Evolutionary conservation across 2,329 filamentous ascomycete species (phyloP).

Genomic region (Alternaria gansuensis): DNA sequence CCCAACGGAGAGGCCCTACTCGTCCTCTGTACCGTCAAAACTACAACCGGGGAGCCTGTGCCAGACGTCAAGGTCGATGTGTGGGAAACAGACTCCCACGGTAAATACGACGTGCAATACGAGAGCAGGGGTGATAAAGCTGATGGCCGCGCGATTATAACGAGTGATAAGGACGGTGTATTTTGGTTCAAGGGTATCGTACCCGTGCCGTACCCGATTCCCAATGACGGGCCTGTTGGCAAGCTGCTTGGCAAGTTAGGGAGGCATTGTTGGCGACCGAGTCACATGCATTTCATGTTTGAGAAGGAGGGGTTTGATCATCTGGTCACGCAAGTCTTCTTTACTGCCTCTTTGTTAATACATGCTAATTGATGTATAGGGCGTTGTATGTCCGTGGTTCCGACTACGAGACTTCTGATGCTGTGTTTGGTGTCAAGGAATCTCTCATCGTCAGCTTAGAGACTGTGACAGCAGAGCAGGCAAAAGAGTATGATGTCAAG

Average conservation of each 20-base stretch:
- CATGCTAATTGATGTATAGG: constrained; percentile 52
- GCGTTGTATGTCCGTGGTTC: constrained; percentile 80
- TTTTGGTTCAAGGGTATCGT: constrained; percentile 90
- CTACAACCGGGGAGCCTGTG: constrained; percentile 70
- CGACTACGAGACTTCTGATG: constrained; percentile 82
- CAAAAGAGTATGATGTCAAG: constrained; percentile 63
- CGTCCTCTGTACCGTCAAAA: constrained; percentile 75
- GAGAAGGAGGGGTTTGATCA: constrained; percentile 66
- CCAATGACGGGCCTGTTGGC: constrained; percentile 77
- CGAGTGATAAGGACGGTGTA: constrained; percentile 72
- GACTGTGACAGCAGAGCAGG: constrained; percentile 40
- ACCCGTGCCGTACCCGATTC: constrained; percentile 86
- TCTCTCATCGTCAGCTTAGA: constrained; percentile 64
- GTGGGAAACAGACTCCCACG: constrained; percentile 85
- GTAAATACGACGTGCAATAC: constrained; percentile 84
- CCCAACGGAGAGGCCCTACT: constrained; percentile 74
- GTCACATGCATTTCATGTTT: constrained; percentile 70
- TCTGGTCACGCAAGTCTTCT: constrained; percentile 75
- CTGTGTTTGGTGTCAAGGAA: constrained; percentile 87
- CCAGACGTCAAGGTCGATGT: constrained; percentile 76
- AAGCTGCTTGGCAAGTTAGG: constrained; percentile 42
- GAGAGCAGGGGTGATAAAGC: constrained; percentile 65
- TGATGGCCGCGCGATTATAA: constrained; percentile 76
- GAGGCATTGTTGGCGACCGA: constrained; percentile 50
- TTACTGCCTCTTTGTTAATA: neutral